These are phyloP conservation scores for Misopates orontium DNA, from an alignment of 257 asterid genomes.

Conservation along the genomic window DNA sequence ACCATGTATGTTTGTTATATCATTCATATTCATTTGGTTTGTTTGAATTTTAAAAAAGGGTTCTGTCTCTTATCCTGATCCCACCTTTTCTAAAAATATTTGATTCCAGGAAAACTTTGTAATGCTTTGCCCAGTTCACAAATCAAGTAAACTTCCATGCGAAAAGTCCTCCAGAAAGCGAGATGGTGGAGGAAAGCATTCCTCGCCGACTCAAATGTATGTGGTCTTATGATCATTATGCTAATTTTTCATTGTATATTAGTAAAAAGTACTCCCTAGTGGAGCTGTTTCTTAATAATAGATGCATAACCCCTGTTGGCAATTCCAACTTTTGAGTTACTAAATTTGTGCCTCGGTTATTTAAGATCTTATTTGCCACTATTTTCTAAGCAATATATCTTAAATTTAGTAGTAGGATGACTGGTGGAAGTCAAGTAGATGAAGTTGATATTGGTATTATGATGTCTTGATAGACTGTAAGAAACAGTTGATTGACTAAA, in stretches of 20 bases:
- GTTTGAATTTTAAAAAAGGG: slow-evolving; percentile 16
- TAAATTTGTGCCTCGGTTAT: slow-evolving; percentile 5
- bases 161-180: slow-evolving; percentile 53
- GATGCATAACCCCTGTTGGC: too few species aligned
- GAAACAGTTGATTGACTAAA: slow-evolving; percentile 6
- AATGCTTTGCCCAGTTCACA: slow-evolving; percentile 85
- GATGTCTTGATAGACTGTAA: neutral
- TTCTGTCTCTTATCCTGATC: slow-evolving; percentile 11
- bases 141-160: slow-evolving; percentile 62
- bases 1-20: slow-evolving; percentile 53
- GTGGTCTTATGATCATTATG: slow-evolving; percentile 4
- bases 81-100: neutral
- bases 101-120: slow-evolving; percentile 61
- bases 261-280: neutral
- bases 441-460: slow-evolving; percentile 9
- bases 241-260: slow-evolving; percentile 1
- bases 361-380: slow-evolving; percentile 3
- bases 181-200: slow-evolving; percentile 30
- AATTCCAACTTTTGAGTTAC: slow-evolving; percentile 6
- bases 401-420: neutral
- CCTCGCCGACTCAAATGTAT: slow-evolving; percentile 45
- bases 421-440: neutral
- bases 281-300: slow-evolving; percentile 2
- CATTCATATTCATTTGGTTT: slow-evolving; percentile 3
- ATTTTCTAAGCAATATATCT: neutral